phyloP scores from a whole-genome alignment of 2,329 filamentous ascomycete genomes.

The Beauveria rudraprayagi region DNA sequence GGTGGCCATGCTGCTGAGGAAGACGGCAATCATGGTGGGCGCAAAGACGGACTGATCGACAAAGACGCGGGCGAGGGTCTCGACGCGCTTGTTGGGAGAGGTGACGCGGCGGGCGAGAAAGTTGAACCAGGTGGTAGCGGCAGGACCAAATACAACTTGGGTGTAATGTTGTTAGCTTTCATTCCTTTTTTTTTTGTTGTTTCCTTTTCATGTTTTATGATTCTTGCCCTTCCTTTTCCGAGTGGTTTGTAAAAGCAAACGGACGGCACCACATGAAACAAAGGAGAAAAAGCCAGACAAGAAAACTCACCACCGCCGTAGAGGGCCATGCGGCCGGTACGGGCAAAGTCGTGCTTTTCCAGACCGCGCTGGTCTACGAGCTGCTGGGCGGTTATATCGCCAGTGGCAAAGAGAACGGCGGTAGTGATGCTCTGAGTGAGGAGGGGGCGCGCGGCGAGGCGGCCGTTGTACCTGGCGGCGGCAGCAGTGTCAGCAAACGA shows the following conservation, averaged over 20 bases:
- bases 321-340: slow-evolving; percentile 70
- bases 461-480: slow-evolving; percentile 69
- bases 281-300: background rate
- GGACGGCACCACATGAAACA: background rate
- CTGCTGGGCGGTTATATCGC: slow-evolving; percentile 88
- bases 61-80: slow-evolving; percentile 69
- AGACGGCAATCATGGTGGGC: slow-evolving; percentile 71
- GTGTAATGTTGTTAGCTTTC: background rate
- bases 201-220: background rate
- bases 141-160: slow-evolving; percentile 76
- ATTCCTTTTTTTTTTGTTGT: background rate
- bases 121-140: slow-evolving; percentile 78
- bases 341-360: slow-evolving; percentile 63
- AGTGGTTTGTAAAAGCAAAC: too few species aligned
- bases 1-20: slow-evolving; percentile 76
- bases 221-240: background rate
- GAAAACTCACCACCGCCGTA: slow-evolving; percentile 63
- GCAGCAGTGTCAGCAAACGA: background rate
- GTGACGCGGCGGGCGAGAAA: slow-evolving; percentile 65
- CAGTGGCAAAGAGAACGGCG: slow-evolving; percentile 83
- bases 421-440: slow-evolving; percentile 89
- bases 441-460: slow-evolving; percentile 70
- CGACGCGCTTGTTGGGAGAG: slow-evolving; percentile 55
- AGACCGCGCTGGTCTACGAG: slow-evolving; percentile 73
- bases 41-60: slow-evolving; percentile 79